Evolutionary conservation across 495 filamentous ascomycete species (phyloP), one percentile per base, ranked within the genome.

Genomic region (Aspergillus biplanus): DNA sequence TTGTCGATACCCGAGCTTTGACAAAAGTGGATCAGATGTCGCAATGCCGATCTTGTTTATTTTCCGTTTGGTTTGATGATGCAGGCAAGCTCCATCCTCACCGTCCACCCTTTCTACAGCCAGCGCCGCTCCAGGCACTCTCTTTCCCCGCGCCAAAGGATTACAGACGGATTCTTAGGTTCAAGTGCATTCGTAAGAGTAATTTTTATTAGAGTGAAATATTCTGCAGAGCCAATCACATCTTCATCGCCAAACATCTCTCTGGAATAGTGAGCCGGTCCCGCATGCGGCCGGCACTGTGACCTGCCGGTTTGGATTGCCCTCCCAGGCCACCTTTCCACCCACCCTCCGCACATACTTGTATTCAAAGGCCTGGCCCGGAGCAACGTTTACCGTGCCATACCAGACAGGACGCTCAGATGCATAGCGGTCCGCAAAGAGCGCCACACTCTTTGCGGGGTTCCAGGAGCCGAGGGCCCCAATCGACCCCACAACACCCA

Each of bases 341-440:
- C 86, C 80, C 4, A 73, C 69, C 37, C 87, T 76, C 7, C 82
- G 81, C 61, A 92, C 85, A 66, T 85, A 93, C 75, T 92, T 92
- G 68, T 91, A 92, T 71, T 87, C 63, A 33, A 92, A 78, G 7
- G 63, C 67, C 48, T 75, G 73, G 1, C 88, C 87, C 0, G 81
- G 80, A 0, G 80, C 70, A 3, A 91, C 64, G 3, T 68, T 71
- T 5, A 89, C 64, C 0, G 82, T 83, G 1, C 71, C 82, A 49
- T 60, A 80, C 89, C 89, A 91, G 9, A 87, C 59, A 3, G 84
- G 83, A 65, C 89, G 79, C 59, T 65, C 79, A 8, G 61, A 62
- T 2, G 83, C 85, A 64, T 90, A 91, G 6, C 75, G 58, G 27
- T 67, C 70, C 3, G 88, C 81, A 34, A 75, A 81, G 21, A 91